Percentiles rank a stretch among this genome's conserved stretches.
Conservation (phyloP, 352 stramenopile species). For the Pythium oligandrum region DNA sequence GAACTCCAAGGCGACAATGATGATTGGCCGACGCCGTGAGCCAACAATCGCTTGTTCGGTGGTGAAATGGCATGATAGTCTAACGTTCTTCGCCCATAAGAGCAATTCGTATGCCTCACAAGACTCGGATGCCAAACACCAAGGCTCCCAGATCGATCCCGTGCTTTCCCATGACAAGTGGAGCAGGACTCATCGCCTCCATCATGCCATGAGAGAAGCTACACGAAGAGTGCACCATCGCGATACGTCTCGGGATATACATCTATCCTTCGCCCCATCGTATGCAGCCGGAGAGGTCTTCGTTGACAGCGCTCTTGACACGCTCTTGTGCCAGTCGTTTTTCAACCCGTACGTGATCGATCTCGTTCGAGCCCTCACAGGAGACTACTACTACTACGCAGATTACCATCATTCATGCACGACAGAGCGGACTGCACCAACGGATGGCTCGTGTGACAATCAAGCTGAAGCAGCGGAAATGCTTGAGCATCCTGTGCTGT, state of each 20-base stretch:
- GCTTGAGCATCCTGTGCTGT: conserved; percentile 27
- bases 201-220: conserved; percentile 3
- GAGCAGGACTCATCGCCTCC: neutral
- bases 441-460: conserved; percentile 3
- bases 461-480: conserved; percentile 11
- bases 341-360: conserved; percentile 71
- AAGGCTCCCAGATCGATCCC: neutral
- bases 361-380: conserved; percentile 42
- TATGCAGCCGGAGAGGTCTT: conserved; percentile 58
- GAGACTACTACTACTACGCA: conserved; percentile 28
- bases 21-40: neutral
- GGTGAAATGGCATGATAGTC: conserved; percentile 44
- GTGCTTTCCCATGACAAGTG: too few relatives aligned
- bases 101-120: conserved; percentile 12
- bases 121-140: conserved; percentile 2
- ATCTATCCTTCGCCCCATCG: conserved; percentile 32
- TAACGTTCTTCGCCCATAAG: conserved; percentile 59
- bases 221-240: conserved; percentile 7
- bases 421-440: neutral
- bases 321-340: conserved; percentile 63
- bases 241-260: conserved; percentile 23
- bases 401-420: neutral
- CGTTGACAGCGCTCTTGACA: conserved; percentile 56
- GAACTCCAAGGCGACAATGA: neutral
- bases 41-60: conserved; percentile 35